A percentile compares a stretch with the other conserved stretches of the same genome.
phyloP scores from a whole-genome alignment of 257 asterid genomes.

The Lycium barbarum region DNA sequence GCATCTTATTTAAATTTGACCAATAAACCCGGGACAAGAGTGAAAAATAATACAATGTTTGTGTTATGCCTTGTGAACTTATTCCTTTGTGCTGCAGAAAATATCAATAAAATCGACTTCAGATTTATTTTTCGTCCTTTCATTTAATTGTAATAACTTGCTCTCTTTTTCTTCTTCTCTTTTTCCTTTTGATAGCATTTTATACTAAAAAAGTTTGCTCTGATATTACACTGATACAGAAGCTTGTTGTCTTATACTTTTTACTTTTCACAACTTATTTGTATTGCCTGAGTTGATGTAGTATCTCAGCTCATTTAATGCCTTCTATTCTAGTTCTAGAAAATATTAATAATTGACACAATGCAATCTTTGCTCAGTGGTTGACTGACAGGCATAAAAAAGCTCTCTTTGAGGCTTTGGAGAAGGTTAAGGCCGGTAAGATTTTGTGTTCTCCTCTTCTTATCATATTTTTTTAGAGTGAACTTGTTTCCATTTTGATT shows the following conservation, averaged over 20 bases:
- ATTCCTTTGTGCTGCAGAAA: conserved; percentile 5
- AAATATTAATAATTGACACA: conserved; percentile 16
- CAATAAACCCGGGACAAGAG: conserved; percentile 13
- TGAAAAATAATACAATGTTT: background rate
- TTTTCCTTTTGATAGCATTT: background rate
- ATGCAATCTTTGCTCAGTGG: conserved; percentile 55
- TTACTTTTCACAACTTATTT: background rate
- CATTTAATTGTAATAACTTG: conserved; percentile 5
- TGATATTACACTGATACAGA: background rate
- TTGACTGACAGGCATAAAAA: conserved; percentile 79
- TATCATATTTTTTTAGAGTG: background rate
- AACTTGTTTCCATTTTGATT: conserved; percentile 24
- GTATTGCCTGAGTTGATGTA: background rate
- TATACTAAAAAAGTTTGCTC: background rate
- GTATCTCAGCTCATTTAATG: background rate
- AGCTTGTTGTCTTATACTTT: background rate
- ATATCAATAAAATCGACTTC: background rate
- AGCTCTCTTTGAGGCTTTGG: conserved; percentile 88
- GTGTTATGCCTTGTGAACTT: conserved; percentile 18
- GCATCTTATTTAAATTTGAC: background rate
- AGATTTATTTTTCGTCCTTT: background rate
- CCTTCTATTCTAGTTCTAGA: conserved; percentile 10
- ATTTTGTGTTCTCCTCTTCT: background rate
- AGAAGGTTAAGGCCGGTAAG: conserved; percentile 89
- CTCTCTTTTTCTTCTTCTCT: background rate